Conservation (phyloP, 1,284 basidiomycete species). For the Microbotryum scabiosae region DNA sequence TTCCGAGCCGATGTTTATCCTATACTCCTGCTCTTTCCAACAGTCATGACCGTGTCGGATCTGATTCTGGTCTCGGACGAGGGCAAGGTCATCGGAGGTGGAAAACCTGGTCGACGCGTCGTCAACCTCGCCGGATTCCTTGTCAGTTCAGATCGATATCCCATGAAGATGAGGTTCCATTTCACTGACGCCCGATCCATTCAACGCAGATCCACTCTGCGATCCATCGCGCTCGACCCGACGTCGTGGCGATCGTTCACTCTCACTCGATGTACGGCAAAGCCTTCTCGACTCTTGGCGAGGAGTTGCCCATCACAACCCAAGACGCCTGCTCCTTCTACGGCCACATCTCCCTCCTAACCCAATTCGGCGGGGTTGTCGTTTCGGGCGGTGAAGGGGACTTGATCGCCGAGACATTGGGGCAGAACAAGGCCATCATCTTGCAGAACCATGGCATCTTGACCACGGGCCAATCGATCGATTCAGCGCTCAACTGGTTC, state of each 20-base stretch:
- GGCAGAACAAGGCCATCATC: conserved; percentile 41
- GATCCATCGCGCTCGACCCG: conserved; percentile 53
- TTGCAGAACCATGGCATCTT: conserved; percentile 51
- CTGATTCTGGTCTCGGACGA: conserved; percentile 43
- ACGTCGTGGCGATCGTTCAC: conserved; percentile 57
- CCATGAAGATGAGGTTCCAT: neutral
- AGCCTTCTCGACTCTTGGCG: conserved; percentile 54
- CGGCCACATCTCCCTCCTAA: conserved; percentile 34
- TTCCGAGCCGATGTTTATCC: neutral
- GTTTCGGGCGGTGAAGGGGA: conserved; percentile 52
- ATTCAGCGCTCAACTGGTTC: conserved; percentile 43
- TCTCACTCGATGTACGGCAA: conserved; percentile 57
- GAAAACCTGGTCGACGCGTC: conserved; percentile 36
- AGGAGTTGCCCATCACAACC: conserved; percentile 40
- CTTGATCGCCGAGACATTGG: conserved; percentile 49
- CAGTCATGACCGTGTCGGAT: conserved; percentile 25
- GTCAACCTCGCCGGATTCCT: conserved; percentile 31
- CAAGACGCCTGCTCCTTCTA: conserved; percentile 35
- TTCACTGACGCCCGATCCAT: neutral
- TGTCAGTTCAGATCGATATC: neutral
- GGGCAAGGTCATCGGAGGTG: conserved; percentile 47
- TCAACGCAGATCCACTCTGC: conserved; percentile 34
- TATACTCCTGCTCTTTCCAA: no score
- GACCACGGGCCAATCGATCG: conserved; percentile 45
- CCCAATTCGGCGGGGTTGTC: conserved; percentile 52